Conservation (phyloP, 1,284 basidiomycete species). For the Ceratobasidium sp. region DNA sequence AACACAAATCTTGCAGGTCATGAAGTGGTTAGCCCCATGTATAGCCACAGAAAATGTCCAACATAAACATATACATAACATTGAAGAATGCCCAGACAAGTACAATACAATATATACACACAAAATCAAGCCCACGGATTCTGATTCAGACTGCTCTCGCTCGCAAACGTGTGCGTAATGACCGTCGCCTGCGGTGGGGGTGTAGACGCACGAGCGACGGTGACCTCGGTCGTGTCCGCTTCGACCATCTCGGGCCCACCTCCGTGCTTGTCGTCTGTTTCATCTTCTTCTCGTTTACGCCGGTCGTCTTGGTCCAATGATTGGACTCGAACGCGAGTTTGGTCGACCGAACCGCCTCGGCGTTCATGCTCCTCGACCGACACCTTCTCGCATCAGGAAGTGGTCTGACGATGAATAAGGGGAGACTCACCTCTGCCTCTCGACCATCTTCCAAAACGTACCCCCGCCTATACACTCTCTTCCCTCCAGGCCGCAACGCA, state of each 20-base stretch:
- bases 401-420: background rate
- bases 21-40: too few species aligned
- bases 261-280: constrained; percentile 47
- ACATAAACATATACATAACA: background rate
- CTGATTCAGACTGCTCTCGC: constrained; percentile 41
- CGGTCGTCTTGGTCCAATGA: constrained; percentile 48
- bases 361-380: constrained; percentile 43
- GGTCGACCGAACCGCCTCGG: constrained; percentile 44
- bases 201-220: constrained; percentile 43
- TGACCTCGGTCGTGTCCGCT: constrained; percentile 45
- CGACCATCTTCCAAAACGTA: constrained; percentile 55
- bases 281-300: constrained; percentile 41
- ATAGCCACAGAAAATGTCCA: too few species aligned
- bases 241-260: constrained; percentile 44
- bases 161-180: constrained; percentile 6
- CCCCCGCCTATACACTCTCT: constrained; percentile 63
- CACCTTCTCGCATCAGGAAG: constrained; percentile 7
- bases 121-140: constrained; percentile 49
- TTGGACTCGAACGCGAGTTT: constrained; percentile 46
- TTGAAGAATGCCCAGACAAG: background rate
- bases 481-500: constrained; percentile 49
- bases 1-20: too few species aligned
- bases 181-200: constrained; percentile 45
- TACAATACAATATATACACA: background rate
- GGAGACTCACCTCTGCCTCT: constrained; percentile 40